Evolutionary conservation across 139 green algal genomes (phyloP), one percentile per base, ranked within the genome.

Genomic region (Chlamydomonas asymmetrica): DNA sequence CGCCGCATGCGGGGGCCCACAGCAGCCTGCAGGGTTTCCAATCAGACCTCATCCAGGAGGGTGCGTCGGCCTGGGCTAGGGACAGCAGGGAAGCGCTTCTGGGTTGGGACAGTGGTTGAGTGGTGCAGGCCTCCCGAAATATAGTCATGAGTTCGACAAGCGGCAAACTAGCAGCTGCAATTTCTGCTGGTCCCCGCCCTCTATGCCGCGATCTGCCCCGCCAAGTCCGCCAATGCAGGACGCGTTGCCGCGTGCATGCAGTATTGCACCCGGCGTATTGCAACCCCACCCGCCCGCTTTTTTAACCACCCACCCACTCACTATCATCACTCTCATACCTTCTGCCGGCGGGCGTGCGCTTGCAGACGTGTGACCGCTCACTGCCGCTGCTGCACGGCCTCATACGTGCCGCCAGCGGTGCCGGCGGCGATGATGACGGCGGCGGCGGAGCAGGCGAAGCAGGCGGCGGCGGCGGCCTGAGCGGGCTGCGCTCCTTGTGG

Each of bases 401-500:
- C 29, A 66, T 75, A n/a, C n/a, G n/a, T n/a, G n/a, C n/a, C n/a
- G n/a, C n/a, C n/a, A n/a, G n/a, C n/a, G n/a, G n/a, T n/a, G n/a
- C n/a, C n/a, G n/a, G n/a, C n/a, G n/a, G n/a, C n/a, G n/a, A n/a
- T n/a, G n/a, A n/a, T n/a, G n/a, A n/a, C n/a, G n/a, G n/a, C n/a
- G n/a, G n/a, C n/a, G n/a, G n/a, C n/a, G n/a, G n/a, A n/a, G n/a
- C n/a, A n/a, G n/a, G n/a, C n/a, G 52, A 29, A 4, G 38, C 56
- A 67, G 69, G 54, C 62, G 56, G 69, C 68, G 22, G 68, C 38
- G 67, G 68, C 23, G 68, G 69, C 18, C 31, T 40, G 49, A 39
- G 43, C 52, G 10, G 52, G 7, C 68, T 75, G 68, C 68, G 54
- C 68, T 45, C n/a, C 52, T 6, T 75, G 68, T 75, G 68, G 68